phyloP scores from a whole-genome alignment of 495 filamentous ascomycete species.

The Pyronema omphalodes region DNA sequence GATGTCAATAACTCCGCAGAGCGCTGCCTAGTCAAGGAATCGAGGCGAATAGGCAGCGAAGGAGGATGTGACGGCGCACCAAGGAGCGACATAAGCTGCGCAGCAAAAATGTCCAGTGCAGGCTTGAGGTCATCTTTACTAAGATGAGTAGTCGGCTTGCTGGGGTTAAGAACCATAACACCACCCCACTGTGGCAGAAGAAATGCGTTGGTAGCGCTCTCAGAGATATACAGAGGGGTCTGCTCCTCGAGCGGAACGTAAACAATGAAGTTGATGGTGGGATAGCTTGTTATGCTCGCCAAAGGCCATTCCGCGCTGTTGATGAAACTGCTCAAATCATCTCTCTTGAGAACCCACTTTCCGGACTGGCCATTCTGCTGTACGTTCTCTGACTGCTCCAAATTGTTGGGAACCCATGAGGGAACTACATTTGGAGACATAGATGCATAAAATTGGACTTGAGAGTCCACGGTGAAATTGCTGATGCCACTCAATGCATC shows the following conservation, averaged over 20 bases:
- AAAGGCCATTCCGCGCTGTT: slow-evolving; percentile 97
- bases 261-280: slow-evolving; percentile 87
- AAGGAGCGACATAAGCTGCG: slow-evolving; percentile 76
- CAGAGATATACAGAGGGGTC: slow-evolving; percentile 47
- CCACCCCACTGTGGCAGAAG: slow-evolving; percentile 95
- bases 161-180: slow-evolving; percentile 56
- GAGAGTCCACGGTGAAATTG: slow-evolving; percentile 92
- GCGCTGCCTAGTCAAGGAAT: slow-evolving; percentile 64
- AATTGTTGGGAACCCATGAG: slow-evolving; percentile 10
- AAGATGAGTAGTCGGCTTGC: slow-evolving; percentile 29
- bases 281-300: slow-evolving; percentile 79
- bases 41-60: slow-evolving; percentile 65
- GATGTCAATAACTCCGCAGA: slow-evolving; percentile 75
- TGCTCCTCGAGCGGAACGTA: slow-evolving; percentile 50
- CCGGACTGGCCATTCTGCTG: slow-evolving; percentile 6
- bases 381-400: slow-evolving; percentile 29
- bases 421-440: slow-evolving; percentile 27
- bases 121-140: slow-evolving; percentile 47
- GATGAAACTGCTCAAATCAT: slow-evolving; percentile 84
- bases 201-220: slow-evolving; percentile 67
- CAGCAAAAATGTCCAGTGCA: slow-evolving; percentile 73
- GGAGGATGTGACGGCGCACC: slow-evolving; percentile 65
- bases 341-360: slow-evolving; percentile 55
- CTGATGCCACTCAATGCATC: slow-evolving; percentile 61
- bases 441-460: slow-evolving; percentile 85